A percentile compares a stretch with the other conserved stretches of the same genome.
Evolutionary conservation across 1,284 basidiomycete species (phyloP).

Genomic region (Termitomyces sp.): DNA sequence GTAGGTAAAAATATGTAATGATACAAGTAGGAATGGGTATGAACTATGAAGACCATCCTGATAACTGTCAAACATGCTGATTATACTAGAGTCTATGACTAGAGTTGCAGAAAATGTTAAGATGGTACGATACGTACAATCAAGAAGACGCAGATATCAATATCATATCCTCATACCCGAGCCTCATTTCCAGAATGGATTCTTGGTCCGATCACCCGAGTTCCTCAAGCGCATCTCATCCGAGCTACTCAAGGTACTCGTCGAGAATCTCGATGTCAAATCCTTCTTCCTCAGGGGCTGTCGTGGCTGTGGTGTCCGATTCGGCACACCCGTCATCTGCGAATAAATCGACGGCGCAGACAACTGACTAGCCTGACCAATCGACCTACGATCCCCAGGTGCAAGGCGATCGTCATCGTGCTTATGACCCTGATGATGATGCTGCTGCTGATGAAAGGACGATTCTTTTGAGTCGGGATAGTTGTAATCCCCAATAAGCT

Average conservation of each 20-base stretch:
- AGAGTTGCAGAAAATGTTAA: background rate
- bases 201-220: background rate
- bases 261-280: slow-evolving; percentile 27
- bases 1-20: background rate
- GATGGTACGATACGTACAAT: background rate
- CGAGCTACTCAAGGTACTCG: slow-evolving; percentile 19
- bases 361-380: slow-evolving; percentile 33
- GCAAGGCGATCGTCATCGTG: slow-evolving; percentile 14
- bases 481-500: slow-evolving; percentile 29
- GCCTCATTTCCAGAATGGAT: slow-evolving; percentile 15
- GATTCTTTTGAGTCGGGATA: slow-evolving; percentile 15
- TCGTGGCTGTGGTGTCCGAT: slow-evolving; percentile 50
- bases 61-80: too few species aligned
- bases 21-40: background rate
- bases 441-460: background rate
- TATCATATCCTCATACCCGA: background rate
- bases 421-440: background rate
- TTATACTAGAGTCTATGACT: background rate
- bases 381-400: slow-evolving; percentile 17
- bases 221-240: slow-evolving; percentile 6
- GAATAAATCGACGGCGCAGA: slow-evolving; percentile 60
- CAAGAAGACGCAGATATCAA: background rate
- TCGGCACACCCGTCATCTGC: slow-evolving; percentile 56
- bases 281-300: slow-evolving; percentile 50
- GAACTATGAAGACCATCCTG: background rate